Evolutionary conservation across 108 stramenopile species (phyloP).

Genomic region (Cyclotella choctawhatcheeana): DNA sequence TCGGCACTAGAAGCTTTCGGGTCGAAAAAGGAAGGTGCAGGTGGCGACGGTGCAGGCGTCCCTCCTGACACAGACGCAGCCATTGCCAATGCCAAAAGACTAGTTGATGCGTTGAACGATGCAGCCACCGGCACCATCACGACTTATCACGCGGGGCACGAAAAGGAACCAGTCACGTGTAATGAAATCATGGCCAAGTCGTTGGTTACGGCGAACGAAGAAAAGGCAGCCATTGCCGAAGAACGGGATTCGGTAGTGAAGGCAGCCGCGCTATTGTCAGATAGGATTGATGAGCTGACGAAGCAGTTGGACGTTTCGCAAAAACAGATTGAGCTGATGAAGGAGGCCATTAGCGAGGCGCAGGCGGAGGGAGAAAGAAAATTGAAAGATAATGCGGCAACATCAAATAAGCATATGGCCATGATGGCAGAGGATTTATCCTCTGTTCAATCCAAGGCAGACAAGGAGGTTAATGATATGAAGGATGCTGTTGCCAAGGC

Average conservation of each 20-base stretch:
- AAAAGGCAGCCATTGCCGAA: constrained; percentile 42
- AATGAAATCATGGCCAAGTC: constrained; percentile 58
- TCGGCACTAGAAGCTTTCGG: constrained; percentile 15
- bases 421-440: not conserved
- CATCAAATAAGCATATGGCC: constrained; percentile 15
- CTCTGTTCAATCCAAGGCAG: not conserved
- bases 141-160: constrained; percentile 32
- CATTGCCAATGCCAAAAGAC: constrained; percentile 37
- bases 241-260: constrained; percentile 46
- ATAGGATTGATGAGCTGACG: constrained; percentile 42
- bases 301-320: constrained; percentile 22
- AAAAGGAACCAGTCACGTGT: constrained; percentile 49
- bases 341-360: constrained; percentile 13
- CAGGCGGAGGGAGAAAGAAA: constrained; percentile 10
- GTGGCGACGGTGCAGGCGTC: not conserved
- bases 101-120: constrained; percentile 45
- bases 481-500: constrained; percentile 11
- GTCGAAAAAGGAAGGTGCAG: not conserved
- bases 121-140: constrained; percentile 47
- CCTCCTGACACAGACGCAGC: no score
- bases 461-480: constrained; percentile 1
- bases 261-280: constrained; percentile 32
- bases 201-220: constrained; percentile 53
- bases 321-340: constrained; percentile 20
- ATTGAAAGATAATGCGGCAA: constrained; percentile 16